Evolutionary conservation across 257 asterid genomes (phyloP).

Genomic region (Forsythia viridissima): DNA sequence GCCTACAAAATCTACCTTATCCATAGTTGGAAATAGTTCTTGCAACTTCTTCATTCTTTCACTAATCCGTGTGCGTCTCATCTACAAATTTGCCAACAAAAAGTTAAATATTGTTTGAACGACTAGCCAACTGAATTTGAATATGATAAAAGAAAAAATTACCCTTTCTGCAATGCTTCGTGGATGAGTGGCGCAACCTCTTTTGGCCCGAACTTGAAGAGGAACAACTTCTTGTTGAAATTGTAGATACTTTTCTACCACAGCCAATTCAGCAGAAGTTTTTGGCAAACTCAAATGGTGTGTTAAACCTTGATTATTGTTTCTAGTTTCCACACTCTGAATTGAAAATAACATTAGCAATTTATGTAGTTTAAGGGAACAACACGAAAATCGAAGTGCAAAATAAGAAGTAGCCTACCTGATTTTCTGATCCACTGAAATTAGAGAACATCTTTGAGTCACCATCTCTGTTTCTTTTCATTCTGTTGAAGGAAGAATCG

Average conservation of each 20-base stretch:
- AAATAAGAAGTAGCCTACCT: conserved; percentile 31
- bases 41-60: conserved; percentile 89
- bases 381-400: not conserved
- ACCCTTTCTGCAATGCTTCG: conserved; percentile 97
- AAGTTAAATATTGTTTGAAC: not conserved
- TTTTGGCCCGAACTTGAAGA: conserved; percentile 81
- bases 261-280: conserved; percentile 41
- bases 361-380: not conserved
- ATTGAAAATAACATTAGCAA: conserved; percentile 18
- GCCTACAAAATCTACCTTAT: conserved; percentile 57
- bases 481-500: conserved; percentile 42
- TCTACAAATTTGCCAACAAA: conserved; percentile 35
- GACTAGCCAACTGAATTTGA: not conserved
- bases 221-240: conserved; percentile 69
- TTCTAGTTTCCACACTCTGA: conserved; percentile 61
- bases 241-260: conserved; percentile 59
- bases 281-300: conserved; percentile 89
- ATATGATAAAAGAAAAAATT: conserved; percentile 19
- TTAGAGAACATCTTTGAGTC: conserved; percentile 52
- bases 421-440: conserved; percentile 53
- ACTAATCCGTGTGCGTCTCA: conserved; percentile 80
- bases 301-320: conserved; percentile 43
- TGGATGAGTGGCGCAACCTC: conserved; percentile 96
- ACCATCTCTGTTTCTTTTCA: conserved; percentile 63
- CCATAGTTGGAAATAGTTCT: conserved; percentile 88